These are phyloP conservation scores for Thraustochytrium sp. DNA, from an alignment of 352 stramenopile species.

Conservation along the genomic window DNA sequence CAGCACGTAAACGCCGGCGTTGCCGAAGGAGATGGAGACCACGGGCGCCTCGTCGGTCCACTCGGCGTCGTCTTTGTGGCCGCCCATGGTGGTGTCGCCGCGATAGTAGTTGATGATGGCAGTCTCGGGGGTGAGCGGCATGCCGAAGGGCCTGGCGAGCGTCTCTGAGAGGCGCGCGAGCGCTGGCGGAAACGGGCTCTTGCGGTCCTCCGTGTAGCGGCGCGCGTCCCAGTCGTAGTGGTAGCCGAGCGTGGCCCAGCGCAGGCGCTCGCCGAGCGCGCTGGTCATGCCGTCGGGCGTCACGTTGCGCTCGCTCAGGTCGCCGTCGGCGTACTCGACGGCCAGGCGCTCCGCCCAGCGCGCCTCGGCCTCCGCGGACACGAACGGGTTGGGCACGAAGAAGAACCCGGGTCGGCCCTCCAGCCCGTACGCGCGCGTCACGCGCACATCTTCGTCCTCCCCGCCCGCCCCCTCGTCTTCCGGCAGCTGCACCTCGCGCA, in stretches of 20 bases:
- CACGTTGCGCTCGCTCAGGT: constrained; percentile 20
- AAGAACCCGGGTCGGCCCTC: constrained; percentile 15
- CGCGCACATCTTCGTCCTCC: not conserved
- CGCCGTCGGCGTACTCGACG: not conserved
- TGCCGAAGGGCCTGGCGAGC: not conserved
- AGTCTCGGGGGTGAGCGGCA: not conserved
- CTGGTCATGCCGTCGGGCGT: not conserved
- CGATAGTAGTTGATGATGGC: constrained; percentile 45
- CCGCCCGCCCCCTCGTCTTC: not conserved
- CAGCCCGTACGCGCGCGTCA: not conserved
- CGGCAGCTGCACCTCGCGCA: not conserved
- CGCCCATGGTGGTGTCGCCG: constrained; percentile 19
- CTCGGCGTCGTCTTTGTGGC: constrained; percentile 39
- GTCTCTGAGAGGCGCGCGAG: not conserved
- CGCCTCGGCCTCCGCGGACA: not conserved
- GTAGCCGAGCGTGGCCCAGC: constrained; percentile 28
- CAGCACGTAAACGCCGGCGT: constrained; percentile 34
- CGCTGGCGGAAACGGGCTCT: not conserved
- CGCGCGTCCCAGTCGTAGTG: constrained; percentile 37
- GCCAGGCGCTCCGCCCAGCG: not conserved
- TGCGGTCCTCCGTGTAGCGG: constrained; percentile 9
- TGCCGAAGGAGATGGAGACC: constrained; percentile 40
- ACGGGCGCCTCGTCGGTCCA: constrained; percentile 39
- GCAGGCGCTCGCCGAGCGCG: not conserved
- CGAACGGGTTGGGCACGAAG: constrained; percentile 32